Evolutionary conservation across 148 eudicot species (phyloP).

Genomic region (Drosera capensis): DNA sequence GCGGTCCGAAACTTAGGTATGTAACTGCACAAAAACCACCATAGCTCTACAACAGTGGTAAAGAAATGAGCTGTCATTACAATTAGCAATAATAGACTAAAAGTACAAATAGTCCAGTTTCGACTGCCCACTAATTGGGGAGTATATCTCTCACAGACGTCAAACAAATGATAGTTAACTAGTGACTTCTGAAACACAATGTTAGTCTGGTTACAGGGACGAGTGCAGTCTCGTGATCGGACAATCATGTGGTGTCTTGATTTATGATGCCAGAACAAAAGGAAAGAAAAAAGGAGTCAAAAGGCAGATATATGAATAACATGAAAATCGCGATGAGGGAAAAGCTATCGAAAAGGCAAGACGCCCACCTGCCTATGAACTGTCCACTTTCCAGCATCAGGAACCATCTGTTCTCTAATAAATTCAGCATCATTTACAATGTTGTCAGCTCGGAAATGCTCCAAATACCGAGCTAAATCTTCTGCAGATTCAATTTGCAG

Average conservation of each 20-base stretch:
- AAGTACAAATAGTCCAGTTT: no score
- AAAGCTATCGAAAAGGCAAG: slow-evolving; percentile 1
- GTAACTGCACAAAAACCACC: slow-evolving; percentile 96
- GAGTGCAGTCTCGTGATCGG: no score
- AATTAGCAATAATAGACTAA: background rate
- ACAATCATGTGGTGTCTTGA: no score
- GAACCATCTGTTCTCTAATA: slow-evolving; percentile 62
- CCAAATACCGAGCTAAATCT: slow-evolving; percentile 52
- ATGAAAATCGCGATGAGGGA: no score
- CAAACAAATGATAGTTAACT: no score
- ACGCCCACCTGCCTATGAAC: slow-evolving; percentile 70
- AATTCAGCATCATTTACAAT: slow-evolving; percentile 90
- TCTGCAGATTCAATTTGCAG: slow-evolving; percentile 58
- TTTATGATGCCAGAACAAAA: no score
- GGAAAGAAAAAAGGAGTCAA: no score
- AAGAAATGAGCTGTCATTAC: slow-evolving; percentile 4
- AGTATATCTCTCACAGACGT: background rate
- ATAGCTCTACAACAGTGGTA: slow-evolving; percentile 45
- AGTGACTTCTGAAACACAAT: no score
- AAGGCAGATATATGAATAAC: no score
- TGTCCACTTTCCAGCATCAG: slow-evolving; percentile 74
- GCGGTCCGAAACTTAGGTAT: slow-evolving; percentile 88
- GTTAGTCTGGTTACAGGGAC: no score
- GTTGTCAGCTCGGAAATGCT: slow-evolving; percentile 80
- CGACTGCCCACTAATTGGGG: no score